Evolutionary conservation across 2,329 filamentous ascomycete genomes (phyloP), one percentile per base, ranked within the genome.

Genomic region (Botrytis aclada): DNA sequence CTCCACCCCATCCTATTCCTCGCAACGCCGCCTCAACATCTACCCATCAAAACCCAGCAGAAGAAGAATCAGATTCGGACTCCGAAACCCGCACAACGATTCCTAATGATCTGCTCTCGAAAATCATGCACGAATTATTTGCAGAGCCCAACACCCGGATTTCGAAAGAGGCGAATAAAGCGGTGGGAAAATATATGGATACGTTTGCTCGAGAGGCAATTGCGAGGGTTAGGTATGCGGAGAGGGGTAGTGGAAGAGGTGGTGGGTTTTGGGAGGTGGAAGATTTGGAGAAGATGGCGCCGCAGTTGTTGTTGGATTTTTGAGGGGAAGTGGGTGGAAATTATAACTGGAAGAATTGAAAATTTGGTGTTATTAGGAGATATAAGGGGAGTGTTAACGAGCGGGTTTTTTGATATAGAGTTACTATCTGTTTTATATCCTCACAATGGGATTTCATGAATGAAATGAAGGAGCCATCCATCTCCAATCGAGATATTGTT

Each of bases 131-230:
- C 80, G 89, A 95, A 77, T 89, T 92, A 80, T 97, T 98, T 80
- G 86, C 85, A 63, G 83, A 91, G 77, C 86, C 87, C 74, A 88
- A 88, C 72, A 95, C 92, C 37, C 87, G 91, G 77, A 90, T 97
- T 76, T 90, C 90, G 12, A 90, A 89, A 78, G 92, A 94, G 79
- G 94, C 94, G 6, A 93, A 95, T 80, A 86, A 84, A 10, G 88
- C 94, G 1, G 88, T 95, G 73, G 92, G 90, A 22, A 94, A 92
- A 83, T 98, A 98, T 81, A 87, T 98, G 82, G 94, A 98, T 82
- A 89, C 95, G 0, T 98, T 98, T 83, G 92, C 97, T 70, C 87
- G 92, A 75, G 95, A 98, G 84, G 93, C 94, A 1, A 90, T 98
- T 80, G 93, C 94, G 25, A 84, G 95, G 79, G 90, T 93, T 56